A percentile compares a stretch with the other conserved stretches of the same genome.
phyloP scores from a whole-genome alignment of 495 filamentous ascomycete genomes.

The Amphirosellinia nigrospora region DNA sequence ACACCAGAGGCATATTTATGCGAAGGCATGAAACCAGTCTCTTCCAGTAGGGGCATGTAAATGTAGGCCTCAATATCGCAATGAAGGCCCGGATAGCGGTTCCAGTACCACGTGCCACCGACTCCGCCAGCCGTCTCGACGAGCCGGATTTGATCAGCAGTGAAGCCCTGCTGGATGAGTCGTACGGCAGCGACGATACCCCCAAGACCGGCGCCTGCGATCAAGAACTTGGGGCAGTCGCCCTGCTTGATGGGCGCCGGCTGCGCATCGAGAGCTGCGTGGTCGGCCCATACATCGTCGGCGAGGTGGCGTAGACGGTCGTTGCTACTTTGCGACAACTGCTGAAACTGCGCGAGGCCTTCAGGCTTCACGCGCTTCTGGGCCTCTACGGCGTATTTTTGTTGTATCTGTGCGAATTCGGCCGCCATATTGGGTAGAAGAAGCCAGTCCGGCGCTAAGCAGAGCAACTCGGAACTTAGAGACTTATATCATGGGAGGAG shows the following conservation, averaged over 20 bases:
- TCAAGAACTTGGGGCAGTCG: constrained; percentile 49
- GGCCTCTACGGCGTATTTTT: constrained; percentile 54
- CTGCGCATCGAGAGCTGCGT: constrained; percentile 45
- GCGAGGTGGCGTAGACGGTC: constrained; percentile 43
- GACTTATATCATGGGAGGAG: not conserved
- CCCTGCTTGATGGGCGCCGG: constrained; percentile 35
- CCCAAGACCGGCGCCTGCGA: constrained; percentile 60
- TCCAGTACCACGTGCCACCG: constrained; percentile 65
- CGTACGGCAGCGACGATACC: constrained; percentile 57
- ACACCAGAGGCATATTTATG: constrained; percentile 50
- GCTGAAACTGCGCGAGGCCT: constrained; percentile 49
- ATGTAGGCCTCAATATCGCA: constrained; percentile 60
- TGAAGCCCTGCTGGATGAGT: constrained; percentile 55
- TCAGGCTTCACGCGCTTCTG: constrained; percentile 54
- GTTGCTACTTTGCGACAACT: constrained; percentile 37
- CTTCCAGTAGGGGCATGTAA: constrained; percentile 65
- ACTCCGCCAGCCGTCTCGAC: constrained; percentile 57
- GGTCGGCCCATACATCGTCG: constrained; percentile 56
- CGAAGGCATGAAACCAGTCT: constrained; percentile 62
- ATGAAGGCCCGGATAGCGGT: constrained; percentile 57
- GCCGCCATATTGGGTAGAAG: constrained; percentile 29
- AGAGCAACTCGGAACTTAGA: not conserved
- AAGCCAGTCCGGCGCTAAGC: not conserved
- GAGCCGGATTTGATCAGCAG: constrained; percentile 53
- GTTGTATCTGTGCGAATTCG: constrained; percentile 40